Conservation (phyloP, 371 early-diverging fungal species). For the Choanephora cucurbitarum region DNA sequence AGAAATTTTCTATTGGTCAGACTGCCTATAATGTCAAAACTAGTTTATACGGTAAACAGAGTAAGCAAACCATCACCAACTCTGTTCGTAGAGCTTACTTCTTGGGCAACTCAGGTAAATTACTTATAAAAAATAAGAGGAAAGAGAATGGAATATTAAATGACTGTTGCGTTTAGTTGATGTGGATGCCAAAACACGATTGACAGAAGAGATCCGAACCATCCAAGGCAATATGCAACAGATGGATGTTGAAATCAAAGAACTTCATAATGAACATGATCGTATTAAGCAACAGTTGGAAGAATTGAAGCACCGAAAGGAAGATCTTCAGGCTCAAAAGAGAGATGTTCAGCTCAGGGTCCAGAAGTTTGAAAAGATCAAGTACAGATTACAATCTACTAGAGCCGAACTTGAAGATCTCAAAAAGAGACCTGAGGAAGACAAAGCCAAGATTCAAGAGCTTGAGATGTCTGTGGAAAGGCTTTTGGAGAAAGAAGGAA, state of each 20-base stretch:
- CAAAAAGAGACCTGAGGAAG: conserved; percentile 11
- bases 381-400: conserved; percentile 1
- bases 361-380: conserved; percentile 12
- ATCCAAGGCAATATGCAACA: conserved; percentile 13
- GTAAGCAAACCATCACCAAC: conserved; percentile 42
- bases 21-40: conserved; percentile 51
- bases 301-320: conserved; percentile 38
- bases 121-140: too few species aligned
- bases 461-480: background rate
- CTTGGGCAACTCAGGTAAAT: conserved; percentile 53
- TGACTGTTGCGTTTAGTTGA: too few species aligned
- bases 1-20: conserved; percentile 52
- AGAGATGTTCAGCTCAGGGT: conserved; percentile 17
- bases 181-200: conserved; percentile 24
- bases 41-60: conserved; percentile 51
- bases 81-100: conserved; percentile 34
- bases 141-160: too few species aligned
- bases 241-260: conserved; percentile 44
- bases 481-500: background rate
- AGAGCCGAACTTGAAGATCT: conserved; percentile 5
- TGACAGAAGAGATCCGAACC: conserved; percentile 10
- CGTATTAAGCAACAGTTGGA: conserved; percentile 26
- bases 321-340: conserved; percentile 29
- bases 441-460: background rate
- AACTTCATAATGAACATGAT: conserved; percentile 22